phyloP scores from a whole-genome alignment of 768 basidiomycete genomes.

The Amanita exitialis region DNA sequence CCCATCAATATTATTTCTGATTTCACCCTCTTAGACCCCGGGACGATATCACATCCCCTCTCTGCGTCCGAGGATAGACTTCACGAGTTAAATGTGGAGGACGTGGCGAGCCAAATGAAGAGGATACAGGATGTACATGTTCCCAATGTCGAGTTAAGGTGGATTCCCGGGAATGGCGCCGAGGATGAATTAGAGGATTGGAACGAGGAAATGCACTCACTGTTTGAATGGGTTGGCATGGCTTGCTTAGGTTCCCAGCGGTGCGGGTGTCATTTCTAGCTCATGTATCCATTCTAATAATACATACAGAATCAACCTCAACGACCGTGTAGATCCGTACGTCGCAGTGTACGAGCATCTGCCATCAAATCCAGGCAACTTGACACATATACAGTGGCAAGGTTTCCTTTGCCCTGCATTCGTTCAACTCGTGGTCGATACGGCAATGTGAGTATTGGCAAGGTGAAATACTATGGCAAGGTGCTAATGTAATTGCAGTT shows the following conservation, averaged over 20 bases:
- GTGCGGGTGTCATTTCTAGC: conserved; percentile 20
- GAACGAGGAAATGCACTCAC: conserved; percentile 27
- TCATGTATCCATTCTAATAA: conserved; percentile 1
- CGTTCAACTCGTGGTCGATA: conserved; percentile 40
- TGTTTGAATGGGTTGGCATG: conserved; percentile 74
- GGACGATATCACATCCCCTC: conserved; percentile 12
- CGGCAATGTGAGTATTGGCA: conserved; percentile 25
- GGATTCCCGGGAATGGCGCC: conserved; percentile 5
- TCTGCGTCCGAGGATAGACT: background rate
- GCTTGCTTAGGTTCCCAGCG: conserved; percentile 56
- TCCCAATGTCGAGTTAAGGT: conserved; percentile 19
- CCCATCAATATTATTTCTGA: background rate
- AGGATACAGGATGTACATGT: conserved; percentile 27
- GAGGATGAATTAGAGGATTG: conserved; percentile 39
- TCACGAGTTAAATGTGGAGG: conserved; percentile 8
- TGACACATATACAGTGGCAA: conserved; percentile 49
- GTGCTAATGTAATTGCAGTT: background rate
- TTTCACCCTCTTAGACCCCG: conserved; percentile 5
- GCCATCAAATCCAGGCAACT: conserved; percentile 30
- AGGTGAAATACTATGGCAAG: background rate
- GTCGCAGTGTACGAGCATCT: conserved; percentile 55
- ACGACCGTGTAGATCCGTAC: conserved; percentile 61
- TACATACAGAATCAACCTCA: conserved; percentile 38
- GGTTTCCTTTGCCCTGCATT: conserved; percentile 47
- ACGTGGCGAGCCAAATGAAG: conserved; percentile 16